Evolutionary conservation across 768 basidiomycete genomes (phyloP), one percentile per base, ranked within the genome.

Genomic region (Suillus fuscotomentosus): DNA sequence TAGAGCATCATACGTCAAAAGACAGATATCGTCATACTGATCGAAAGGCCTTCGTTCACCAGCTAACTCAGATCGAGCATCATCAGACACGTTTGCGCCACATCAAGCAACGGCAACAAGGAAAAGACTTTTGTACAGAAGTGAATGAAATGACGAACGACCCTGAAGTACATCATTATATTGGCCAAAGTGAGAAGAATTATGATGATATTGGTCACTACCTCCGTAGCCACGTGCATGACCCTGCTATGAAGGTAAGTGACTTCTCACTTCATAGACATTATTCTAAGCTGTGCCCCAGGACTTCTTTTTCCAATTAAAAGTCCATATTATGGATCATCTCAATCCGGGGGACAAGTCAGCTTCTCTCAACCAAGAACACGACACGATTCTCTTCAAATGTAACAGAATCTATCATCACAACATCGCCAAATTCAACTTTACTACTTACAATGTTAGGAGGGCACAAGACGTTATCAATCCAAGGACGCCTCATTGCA

Each of bases 401-500:
- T 31, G 64, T 15, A 63, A 76, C 55, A 17, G 61, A 5, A 66
- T 76, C 10, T 74, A 77, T 56, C 17, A 60, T 15, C 74, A 75
- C 62, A 67, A 71, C 42, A 65, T 66, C 0, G 39, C 75, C 20
- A 60, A 60, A 4, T 36, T 78, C 48, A 74, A 76, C 51, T 76
- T 74, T 59, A 77, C 74, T 7, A 75, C 70, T 5, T 76, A 76
- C 38, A 78, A 84, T 66, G 43, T 80, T 20, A 76, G 77, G 14
- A 70, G 79, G 0, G 70, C 56, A 1, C 77, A 81, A 60, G 81
- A 83, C 65, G 64, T 71, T 1, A 69, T 83, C 61, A 81, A 82
- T 56, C 73, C 77, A 3, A 61, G 68, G 1, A 77, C 70, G 2
- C 50, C 41, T 1, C 72, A 80, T 7, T 38, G 70, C 15, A 69